phyloP scores from a whole-genome alignment of 2,329 filamentous ascomycete species.

The Stemphylium vesicarium region DNA sequence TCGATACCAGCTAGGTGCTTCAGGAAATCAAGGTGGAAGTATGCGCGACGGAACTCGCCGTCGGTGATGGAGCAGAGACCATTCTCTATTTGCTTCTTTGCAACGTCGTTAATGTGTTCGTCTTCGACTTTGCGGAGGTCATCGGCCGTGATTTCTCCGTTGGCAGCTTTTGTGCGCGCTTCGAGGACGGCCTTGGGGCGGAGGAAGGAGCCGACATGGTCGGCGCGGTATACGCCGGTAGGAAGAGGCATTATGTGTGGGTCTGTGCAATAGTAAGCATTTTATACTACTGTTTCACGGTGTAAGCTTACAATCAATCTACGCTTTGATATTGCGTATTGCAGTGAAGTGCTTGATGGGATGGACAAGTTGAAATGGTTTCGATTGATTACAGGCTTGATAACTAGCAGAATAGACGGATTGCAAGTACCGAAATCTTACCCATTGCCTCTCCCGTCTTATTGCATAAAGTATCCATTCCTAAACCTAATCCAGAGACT shows the following conservation, averaged over 20 bases:
- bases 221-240: slow-evolving; percentile 53
- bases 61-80: slow-evolving; percentile 61
- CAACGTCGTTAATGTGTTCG: slow-evolving; percentile 57
- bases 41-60: slow-evolving; percentile 63
- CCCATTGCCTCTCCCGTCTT: slow-evolving; percentile 7
- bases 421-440: slow-evolving; percentile 12
- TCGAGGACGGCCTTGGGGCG: slow-evolving; percentile 59
- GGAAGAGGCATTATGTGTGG: slow-evolving; percentile 46
- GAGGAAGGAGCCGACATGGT: slow-evolving; percentile 64
- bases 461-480: slow-evolving; percentile 12
- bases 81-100: slow-evolving; percentile 56
- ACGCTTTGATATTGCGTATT: background rate
- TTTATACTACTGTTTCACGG: background rate
- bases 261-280: slow-evolving; percentile 4
- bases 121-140: slow-evolving; percentile 61
- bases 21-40: slow-evolving; percentile 66
- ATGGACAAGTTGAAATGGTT: background rate
- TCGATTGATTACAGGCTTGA: background rate
- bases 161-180: slow-evolving; percentile 57
- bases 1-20: slow-evolving; percentile 62
- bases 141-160: slow-evolving; percentile 50
- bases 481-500: slow-evolving; percentile 17
- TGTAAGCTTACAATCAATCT: background rate
- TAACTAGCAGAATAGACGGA: background rate
- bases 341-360: background rate